Conservation (phyloP, 106 monocot species). For the Dioscorea zingiberensis region DNA sequence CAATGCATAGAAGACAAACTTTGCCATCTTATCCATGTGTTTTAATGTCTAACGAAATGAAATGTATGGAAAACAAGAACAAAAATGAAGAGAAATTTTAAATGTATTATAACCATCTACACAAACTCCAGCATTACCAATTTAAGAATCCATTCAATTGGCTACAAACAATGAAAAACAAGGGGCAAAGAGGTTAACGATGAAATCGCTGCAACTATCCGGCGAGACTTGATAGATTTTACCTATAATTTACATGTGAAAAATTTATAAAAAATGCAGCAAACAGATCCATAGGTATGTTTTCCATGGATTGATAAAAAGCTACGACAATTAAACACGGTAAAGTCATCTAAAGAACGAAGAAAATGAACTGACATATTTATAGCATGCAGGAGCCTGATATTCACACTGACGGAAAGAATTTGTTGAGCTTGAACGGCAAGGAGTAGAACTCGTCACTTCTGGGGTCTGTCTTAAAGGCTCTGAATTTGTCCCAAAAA, state of each 20-base stretch:
- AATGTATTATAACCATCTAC: too few species aligned
- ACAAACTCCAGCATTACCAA: too few species aligned
- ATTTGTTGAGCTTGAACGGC: constrained; percentile 66
- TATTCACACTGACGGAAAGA: constrained; percentile 54
- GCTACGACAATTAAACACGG: neutral
- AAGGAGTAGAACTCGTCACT: constrained; percentile 75
- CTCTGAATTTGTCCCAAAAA: constrained; percentile 75
- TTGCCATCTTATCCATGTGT: too few species aligned
- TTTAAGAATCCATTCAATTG: too few species aligned
- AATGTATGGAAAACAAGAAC: too few species aligned
- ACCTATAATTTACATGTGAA: neutral
- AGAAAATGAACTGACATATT: neutral
- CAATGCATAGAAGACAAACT: too few species aligned
- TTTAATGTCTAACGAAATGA: too few species aligned
- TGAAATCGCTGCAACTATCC: too few species aligned
- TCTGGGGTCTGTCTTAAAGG: constrained; percentile 53
- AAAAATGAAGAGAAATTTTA: too few species aligned
- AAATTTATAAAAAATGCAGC: neutral
- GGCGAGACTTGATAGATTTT: neutral
- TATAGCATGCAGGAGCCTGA: neutral
- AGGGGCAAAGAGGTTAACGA: too few species aligned
- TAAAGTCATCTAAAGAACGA: neutral
- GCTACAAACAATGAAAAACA: too few species aligned
- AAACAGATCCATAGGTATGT: neutral
- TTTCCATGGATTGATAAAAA: neutral